phyloP scores from a whole-genome alignment of 345 rosid genomes.

The Adansonia digitata region DNA sequence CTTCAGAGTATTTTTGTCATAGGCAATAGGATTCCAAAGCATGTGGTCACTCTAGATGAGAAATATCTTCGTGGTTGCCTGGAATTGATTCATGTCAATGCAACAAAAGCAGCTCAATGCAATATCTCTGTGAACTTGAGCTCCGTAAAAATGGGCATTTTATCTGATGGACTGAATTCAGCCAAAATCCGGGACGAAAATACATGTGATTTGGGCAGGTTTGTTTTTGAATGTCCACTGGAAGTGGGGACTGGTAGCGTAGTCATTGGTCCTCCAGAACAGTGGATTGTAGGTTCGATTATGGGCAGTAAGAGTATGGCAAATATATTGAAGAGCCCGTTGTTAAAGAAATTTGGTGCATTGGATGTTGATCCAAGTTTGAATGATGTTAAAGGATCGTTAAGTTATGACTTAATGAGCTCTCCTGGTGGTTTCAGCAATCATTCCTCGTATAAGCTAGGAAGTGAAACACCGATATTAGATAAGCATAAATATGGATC shows the following conservation, averaged over 20 bases:
- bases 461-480: constrained; percentile 15
- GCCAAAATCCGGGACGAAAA: constrained; percentile 26
- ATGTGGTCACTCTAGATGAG: constrained; percentile 67
- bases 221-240: constrained; percentile 48
- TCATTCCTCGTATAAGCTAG: constrained; percentile 26
- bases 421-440: constrained; percentile 28
- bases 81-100: constrained; percentile 49
- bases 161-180: constrained; percentile 32
- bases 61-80: constrained; percentile 72
- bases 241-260: constrained; percentile 41
- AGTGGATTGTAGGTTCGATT: constrained; percentile 58
- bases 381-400: constrained; percentile 33
- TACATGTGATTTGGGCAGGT: constrained; percentile 30
- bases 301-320: constrained; percentile 68
- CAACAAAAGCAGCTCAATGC: constrained; percentile 45
- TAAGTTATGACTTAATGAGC: constrained; percentile 28
- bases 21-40: constrained; percentile 63
- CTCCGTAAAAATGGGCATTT: constrained; percentile 26
- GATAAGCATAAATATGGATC: constrained; percentile 22
- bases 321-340: constrained; percentile 54
- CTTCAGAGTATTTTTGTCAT: constrained; percentile 35
- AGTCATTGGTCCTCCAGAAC: constrained; percentile 41
- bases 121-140: constrained; percentile 37
- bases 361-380: constrained; percentile 27
- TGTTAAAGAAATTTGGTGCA: constrained; percentile 38